These are phyloP conservation scores for Cercospora citrullina DNA, from an alignment of 2,329 filamentous ascomycete genomes.

Conservation along the genomic window DNA sequence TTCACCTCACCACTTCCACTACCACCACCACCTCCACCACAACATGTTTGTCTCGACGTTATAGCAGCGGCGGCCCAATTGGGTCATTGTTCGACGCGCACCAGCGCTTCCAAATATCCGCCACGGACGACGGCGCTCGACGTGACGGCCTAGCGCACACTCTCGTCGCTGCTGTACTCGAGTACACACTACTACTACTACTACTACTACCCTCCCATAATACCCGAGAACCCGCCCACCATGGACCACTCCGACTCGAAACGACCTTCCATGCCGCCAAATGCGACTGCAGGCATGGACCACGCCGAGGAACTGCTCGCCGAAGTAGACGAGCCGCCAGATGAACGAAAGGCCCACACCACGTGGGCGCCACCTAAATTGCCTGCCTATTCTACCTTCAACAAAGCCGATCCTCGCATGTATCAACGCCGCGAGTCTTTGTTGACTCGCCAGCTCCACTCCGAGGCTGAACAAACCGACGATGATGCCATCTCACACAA, in stretches of 20 bases:
- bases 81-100: constrained; percentile 21
- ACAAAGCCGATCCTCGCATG: constrained; percentile 49
- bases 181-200: neutral
- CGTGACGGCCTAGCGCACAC: too few relatives aligned
- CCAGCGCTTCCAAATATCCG: neutral
- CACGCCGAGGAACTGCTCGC: constrained; percentile 62
- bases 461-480: constrained; percentile 49
- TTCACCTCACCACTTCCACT: neutral
- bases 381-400: constrained; percentile 20
- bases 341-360: constrained; percentile 45
- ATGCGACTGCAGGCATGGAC: constrained; percentile 32
- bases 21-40: constrained; percentile 7
- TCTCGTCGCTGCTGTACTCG: neutral
- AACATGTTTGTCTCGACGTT: constrained; percentile 21
- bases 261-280: constrained; percentile 19
- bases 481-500: constrained; percentile 34
- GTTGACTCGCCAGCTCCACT: constrained; percentile 78
- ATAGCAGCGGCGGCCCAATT: constrained; percentile 25
- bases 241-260: constrained; percentile 24
- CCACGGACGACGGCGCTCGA: neutral
- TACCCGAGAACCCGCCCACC: neutral
- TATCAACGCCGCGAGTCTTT: constrained; percentile 72
- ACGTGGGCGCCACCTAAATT: constrained; percentile 19
- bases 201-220: neutral
- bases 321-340: constrained; percentile 87